Conservation (phyloP, 108 stramenopile genomes). For the Schizochytrium sp. region DNA sequence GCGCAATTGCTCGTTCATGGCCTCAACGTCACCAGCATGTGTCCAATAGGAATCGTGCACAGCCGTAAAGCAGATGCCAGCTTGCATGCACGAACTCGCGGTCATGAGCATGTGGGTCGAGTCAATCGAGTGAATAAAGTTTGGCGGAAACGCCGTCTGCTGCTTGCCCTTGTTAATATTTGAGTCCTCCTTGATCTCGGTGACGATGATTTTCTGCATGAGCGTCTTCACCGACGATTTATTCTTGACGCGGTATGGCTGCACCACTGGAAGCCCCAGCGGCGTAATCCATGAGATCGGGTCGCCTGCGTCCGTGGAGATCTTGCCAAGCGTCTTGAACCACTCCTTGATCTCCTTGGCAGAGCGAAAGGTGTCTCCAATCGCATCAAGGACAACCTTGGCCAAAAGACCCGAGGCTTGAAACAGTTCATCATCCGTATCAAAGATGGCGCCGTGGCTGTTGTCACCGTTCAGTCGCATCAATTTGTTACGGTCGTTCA, state of each 20-base stretch:
- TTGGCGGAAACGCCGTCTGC: slow-evolving; percentile 93
- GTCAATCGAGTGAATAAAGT: slow-evolving; percentile 97
- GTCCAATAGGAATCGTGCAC: slow-evolving; percentile 99
- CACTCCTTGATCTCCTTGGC: slow-evolving; percentile 94
- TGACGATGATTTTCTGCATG: slow-evolving; percentile 71
- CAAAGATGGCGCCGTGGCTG: slow-evolving; percentile 58
- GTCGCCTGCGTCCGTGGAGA: slow-evolving; percentile 73
- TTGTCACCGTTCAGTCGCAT: background rate
- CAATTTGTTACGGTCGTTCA: slow-evolving; percentile 19
- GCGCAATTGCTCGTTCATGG: slow-evolving; percentile 80
- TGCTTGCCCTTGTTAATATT: slow-evolving; percentile 75
- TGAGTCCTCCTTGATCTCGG: slow-evolving; percentile 67
- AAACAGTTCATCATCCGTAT: slow-evolving; percentile 69
- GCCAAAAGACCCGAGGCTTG: slow-evolving; percentile 79
- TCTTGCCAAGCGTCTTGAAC: slow-evolving; percentile 71
- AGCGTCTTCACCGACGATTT: slow-evolving; percentile 73
- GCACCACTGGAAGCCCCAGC: slow-evolving; percentile 90
- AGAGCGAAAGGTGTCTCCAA: slow-evolving; percentile 85
- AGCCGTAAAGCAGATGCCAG: slow-evolving; percentile 82
- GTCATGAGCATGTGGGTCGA: slow-evolving; percentile 99
- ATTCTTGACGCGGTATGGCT: slow-evolving; percentile 79
- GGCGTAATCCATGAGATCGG: slow-evolving; percentile 98
- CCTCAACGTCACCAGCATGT: slow-evolving; percentile 88
- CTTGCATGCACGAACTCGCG: slow-evolving; percentile 81
- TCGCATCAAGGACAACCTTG: slow-evolving; percentile 74